These are phyloP conservation scores for Ogataea populi-albae DNA, from an alignment of 805 yeast genomes.

Conservation along the genomic window DNA sequence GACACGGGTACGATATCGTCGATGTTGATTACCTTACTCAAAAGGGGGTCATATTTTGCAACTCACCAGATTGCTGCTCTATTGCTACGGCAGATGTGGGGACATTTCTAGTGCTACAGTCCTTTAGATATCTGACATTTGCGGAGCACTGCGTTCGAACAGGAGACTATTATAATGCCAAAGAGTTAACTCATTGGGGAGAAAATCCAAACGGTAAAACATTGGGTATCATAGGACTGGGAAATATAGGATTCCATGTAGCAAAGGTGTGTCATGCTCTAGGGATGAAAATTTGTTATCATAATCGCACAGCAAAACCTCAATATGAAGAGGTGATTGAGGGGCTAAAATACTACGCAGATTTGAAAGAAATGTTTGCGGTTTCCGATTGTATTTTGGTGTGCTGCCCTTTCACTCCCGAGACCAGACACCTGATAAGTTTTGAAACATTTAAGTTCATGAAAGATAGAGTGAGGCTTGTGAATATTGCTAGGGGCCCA, in stretches of 20 bases:
- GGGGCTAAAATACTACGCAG: conserved; percentile 29
- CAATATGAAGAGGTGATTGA: conserved; percentile 31
- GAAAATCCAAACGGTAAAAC: conserved; percentile 42
- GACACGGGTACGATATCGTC: conserved; percentile 40
- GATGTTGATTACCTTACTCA: conserved; percentile 36
- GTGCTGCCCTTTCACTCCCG: conserved; percentile 38
- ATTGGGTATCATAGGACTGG: conserved; percentile 46
- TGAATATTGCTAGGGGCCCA: conserved; percentile 41
- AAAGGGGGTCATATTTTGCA: conserved; percentile 35
- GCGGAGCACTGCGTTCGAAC: conserved; percentile 39
- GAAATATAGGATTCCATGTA: conserved; percentile 44
- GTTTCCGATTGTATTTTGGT: conserved; percentile 34
- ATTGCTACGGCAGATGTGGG: conserved; percentile 42
- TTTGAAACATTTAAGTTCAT: conserved; percentile 30
- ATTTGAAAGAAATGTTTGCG: conserved; percentile 28
- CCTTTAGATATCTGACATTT: conserved; percentile 36
- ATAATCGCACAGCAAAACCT: conserved; percentile 35
- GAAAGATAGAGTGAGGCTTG: conserved; percentile 30
- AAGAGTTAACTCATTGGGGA: conserved; percentile 31
- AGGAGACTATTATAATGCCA: conserved; percentile 33
- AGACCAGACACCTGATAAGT: conserved; percentile 38
- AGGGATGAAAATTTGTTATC: conserved; percentile 44
- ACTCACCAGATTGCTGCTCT: conserved; percentile 38
- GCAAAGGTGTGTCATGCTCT: conserved; percentile 41
- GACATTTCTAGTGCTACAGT: conserved; percentile 29